Base-by-base conservation (phyloP, 352 stramenopile species). In the Hyaloperonospora arabidopsidis region DNA sequence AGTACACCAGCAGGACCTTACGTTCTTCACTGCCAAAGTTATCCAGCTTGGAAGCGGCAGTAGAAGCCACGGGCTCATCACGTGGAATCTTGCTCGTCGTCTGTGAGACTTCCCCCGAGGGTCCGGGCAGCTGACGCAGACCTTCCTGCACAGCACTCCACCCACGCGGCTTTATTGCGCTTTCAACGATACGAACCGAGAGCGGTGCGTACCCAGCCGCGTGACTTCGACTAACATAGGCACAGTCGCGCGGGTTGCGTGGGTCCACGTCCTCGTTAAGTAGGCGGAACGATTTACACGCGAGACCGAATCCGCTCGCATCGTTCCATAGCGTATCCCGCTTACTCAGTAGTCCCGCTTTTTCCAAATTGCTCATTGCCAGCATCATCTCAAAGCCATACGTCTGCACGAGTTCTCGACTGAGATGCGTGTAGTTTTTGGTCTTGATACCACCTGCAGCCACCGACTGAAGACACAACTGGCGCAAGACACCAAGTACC, bases 351-450 rank as follows among this genome's bases (percentile, higher is more conserved):
- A 97, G 76, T 5, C 92, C 93, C 14, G 85, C 79, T 43, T 93
- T 90, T 68, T 99, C 96, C n/a, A 99, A 70, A 59, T 97, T 96
- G 39, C 75, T 86, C 10, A 99, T 65, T 17, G 92, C 81, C 18
- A 96, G 74, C 44, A 98, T 65, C 68, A 95, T 96, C 64, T 98
- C 87, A 56, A 97, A 98, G 5, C 95, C 96, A 63, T 99, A 99
- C 0, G 89, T 97, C 68, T 99, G 95, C 29, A 98, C 84, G 15
- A 98, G 78, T 50, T 98, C 87, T 32, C 88, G 81, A 25, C 92
- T 86, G 11, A 98, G 72, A 45, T 90, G 72, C 68, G 98, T 95
- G 61, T 97, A 98, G 61, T 94, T 91, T 61, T 93, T 94, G 8
- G 89, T 84, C 63, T 96, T 95, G 59, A 98, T 87, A 5, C 96